Evolutionary conservation across 306 rosid genomes (phyloP).

Genomic region (Cucurbita moschata): DNA sequence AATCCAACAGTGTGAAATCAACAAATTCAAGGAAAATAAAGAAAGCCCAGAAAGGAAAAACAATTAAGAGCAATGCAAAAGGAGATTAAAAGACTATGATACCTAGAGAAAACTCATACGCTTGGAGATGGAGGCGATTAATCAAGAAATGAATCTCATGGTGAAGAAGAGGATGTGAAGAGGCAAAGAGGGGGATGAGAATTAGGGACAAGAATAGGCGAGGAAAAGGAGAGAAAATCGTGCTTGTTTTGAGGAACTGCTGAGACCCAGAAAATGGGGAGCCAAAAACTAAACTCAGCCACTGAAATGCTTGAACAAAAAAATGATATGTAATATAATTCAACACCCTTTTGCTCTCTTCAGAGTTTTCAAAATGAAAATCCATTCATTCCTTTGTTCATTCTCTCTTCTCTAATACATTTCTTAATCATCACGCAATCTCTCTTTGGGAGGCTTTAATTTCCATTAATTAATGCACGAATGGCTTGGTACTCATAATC

Average conservation of each 20-base stretch:
- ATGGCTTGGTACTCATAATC: neutral
- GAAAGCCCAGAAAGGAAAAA: slow-evolving; percentile 12
- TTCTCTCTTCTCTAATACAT: neutral
- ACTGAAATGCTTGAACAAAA: neutral
- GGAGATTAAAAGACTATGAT: slow-evolving; percentile 10
- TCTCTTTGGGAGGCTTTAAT: neutral
- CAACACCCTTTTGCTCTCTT: neutral
- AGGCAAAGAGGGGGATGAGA: slow-evolving; percentile 4
- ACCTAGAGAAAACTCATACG: slow-evolving; percentile 27
- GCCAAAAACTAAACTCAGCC: neutral
- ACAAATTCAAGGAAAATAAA: neutral
- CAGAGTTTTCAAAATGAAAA: neutral
- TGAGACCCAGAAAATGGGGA: slow-evolving; percentile 32
- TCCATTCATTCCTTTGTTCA: neutral
- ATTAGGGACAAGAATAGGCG: neutral
- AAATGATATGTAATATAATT: neutral
- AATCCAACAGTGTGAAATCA: slow-evolving; percentile 13
- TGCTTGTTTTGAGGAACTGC: slow-evolving; percentile 52
- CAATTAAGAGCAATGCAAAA: neutral
- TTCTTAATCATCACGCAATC: neutral
- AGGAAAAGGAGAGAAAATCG: slow-evolving; percentile 48
- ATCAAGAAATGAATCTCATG: slow-evolving; percentile 10
- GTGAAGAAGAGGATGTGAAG: neutral
- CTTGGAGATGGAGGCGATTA: slow-evolving; percentile 3
- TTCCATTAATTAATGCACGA: neutral